These are phyloP conservation scores for Eucalyptus camaldulensis DNA, from an alignment of 345 rosid genomes.

Conservation along the genomic window DNA sequence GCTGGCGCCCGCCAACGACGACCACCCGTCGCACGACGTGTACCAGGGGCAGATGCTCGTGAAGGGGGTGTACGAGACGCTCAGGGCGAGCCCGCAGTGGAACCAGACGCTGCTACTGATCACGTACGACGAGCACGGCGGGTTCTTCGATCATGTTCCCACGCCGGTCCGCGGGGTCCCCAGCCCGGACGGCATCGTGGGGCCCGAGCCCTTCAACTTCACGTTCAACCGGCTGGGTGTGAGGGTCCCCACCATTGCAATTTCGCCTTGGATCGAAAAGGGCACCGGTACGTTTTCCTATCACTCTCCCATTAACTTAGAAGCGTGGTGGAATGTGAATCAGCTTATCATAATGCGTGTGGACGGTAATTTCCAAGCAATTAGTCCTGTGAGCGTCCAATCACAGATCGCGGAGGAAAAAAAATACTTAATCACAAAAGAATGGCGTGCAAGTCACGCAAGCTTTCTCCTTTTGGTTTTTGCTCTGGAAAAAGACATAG, in stretches of 20 bases:
- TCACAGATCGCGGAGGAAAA: too few relatives aligned
- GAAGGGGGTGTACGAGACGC: conserved; percentile 6
- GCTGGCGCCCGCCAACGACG: conserved; percentile 56
- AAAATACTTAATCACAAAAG: not conserved
- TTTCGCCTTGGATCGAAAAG: too few relatives aligned
- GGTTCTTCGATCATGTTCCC: conserved; percentile 65
- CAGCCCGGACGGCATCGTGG: conserved; percentile 19
- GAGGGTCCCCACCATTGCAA: too few relatives aligned
- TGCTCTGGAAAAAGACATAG: not conserved
- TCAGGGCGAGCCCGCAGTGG: conserved; percentile 90
- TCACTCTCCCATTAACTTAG: not conserved
- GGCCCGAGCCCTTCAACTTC: too few relatives aligned
- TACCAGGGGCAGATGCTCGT: conserved; percentile 72
- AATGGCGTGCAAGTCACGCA: not conserved
- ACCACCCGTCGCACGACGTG: conserved; percentile 93
- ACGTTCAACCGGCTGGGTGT: too few relatives aligned
- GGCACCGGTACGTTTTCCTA: too few relatives aligned
- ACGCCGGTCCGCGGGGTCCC: conserved; percentile 77
- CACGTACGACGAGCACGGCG: conserved; percentile 94
- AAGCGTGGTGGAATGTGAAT: not conserved
- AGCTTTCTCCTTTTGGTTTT: not conserved
- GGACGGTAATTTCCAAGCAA: not conserved
- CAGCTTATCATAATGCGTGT: not conserved
- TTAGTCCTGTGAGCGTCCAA: too few relatives aligned
- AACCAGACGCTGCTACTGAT: conserved; percentile 61